Evolutionary conservation across 192 early-diverging fungal species (phyloP), one percentile per base, ranked within the genome.

Genomic region (Mortierella hygrophila): DNA sequence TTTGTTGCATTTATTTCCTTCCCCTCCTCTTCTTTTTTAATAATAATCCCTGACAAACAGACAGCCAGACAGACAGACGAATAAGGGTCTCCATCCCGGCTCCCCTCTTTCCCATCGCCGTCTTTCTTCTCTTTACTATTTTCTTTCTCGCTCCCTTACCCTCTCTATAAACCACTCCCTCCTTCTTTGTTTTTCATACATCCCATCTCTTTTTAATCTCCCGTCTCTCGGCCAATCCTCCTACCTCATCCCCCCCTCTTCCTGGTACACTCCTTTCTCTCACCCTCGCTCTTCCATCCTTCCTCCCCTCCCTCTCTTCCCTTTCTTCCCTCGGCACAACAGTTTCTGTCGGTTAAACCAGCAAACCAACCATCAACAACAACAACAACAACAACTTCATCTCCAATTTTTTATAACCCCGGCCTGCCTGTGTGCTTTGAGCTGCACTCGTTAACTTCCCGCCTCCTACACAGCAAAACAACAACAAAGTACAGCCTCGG

Each of bases 61-160:
- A 40, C 38, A 40, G 38, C n/a, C 60, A 65, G 7, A 26, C 5
- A 40, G 38, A 40, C 38, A 40, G 38, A 55, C 60, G 49, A 52
- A 52, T 65, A 65, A 32, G 60, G 60, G 60, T 65, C 60, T 32
- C 60, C 60, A 65, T 65, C 60, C 60, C 26, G 60, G 60, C 29
- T 32, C 60, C 60, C 26, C 68, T 13, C 68, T 40, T 40, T 70
- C 72, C 41, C 72, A 44, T 74, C 72, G 46, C 46, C 40, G 4
- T 46, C 72, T 6, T 20, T 29, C 72, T 46, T 32, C 32, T 32
- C n/a, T 42, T 29, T 29, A 20, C 46, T 35, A 6, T 49, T 52
- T 52, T 32, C 21, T 21, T 38, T 74, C 32, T 37, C 5, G 46
- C 55, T 26, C 47, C 7, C 73, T 21, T 70, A 20, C 26, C 15